These are phyloP conservation scores for Perilla frutescens DNA, from an alignment of 257 asterid genomes.

Conservation along the genomic window DNA sequence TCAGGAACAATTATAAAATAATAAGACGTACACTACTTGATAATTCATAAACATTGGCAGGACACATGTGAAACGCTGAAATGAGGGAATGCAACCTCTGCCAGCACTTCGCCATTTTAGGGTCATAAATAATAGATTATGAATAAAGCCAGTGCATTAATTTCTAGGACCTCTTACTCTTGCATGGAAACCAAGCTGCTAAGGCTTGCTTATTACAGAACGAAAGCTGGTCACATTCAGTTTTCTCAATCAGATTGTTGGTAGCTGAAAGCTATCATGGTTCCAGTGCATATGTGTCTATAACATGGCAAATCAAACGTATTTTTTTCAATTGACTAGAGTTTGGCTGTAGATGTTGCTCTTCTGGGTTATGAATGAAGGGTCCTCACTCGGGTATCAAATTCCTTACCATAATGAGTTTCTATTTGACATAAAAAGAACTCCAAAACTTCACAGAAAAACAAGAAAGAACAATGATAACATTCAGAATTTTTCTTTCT, in stretches of 20 bases:
- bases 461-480: neutral
- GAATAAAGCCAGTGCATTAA: neutral
- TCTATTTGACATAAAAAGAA: neutral
- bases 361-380: neutral
- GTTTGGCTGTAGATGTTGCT: neutral
- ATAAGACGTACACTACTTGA: neutral
- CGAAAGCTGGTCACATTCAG: neutral
- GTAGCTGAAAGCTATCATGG: neutral
- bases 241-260: neutral
- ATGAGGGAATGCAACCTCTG: neutral
- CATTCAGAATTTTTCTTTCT: neutral
- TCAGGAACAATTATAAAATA: neutral
- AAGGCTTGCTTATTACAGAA: neutral
- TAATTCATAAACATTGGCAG: neutral
- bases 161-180: too few species aligned
- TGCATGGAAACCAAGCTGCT: constrained; percentile 1
- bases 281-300: too few species aligned
- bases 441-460: neutral
- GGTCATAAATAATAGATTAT: neutral
- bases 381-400: neutral
- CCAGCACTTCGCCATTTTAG: neutral
- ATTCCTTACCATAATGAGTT: constrained; percentile 5
- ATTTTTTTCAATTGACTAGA: constrained; percentile 3
- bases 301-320: too few species aligned
- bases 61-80: neutral